phyloP scores from a whole-genome alignment of 75 land plant genomes.

The Sequoiadendron giganteum region DNA sequence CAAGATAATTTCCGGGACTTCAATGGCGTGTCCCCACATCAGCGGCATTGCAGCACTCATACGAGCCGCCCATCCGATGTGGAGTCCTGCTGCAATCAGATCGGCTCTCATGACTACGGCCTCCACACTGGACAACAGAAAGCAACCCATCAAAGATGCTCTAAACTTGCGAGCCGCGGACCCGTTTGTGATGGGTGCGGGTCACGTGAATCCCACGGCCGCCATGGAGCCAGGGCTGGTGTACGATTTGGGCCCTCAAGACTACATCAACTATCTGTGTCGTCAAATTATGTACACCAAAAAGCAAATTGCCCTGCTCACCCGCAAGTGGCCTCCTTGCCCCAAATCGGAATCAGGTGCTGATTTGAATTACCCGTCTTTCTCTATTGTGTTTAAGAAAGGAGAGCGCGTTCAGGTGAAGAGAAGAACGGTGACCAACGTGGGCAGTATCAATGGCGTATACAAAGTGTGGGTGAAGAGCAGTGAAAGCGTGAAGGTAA shows the following conservation, averaged over 20 bases:
- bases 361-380: constrained; percentile 39
- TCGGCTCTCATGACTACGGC: constrained; percentile 18
- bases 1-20: too few species aligned
- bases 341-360: neutral
- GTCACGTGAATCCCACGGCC: constrained; percentile 3
- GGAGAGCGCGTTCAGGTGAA: neutral
- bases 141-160: too few species aligned
- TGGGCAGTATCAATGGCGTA: constrained; percentile 16
- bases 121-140: too few species aligned
- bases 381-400: constrained; percentile 1
- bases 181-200: constrained; percentile 21
- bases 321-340: too few species aligned
- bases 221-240: constrained; percentile 14
- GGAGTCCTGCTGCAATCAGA: constrained; percentile 1
- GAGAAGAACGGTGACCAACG: constrained; percentile 33
- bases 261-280: constrained; percentile 8
- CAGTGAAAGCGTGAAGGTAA: constrained; percentile 20
- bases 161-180: constrained; percentile 2
- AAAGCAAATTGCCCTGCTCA: too few species aligned
- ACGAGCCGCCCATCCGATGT: too few species aligned
- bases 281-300: too few species aligned
- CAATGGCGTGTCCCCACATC: too few species aligned
- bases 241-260: neutral
- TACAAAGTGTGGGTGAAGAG: constrained; percentile 21
- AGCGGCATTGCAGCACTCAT: too few species aligned